Evolutionary conservation across 148 eudicot species (phyloP).

Genomic region (Simmondsia chinensis): DNA sequence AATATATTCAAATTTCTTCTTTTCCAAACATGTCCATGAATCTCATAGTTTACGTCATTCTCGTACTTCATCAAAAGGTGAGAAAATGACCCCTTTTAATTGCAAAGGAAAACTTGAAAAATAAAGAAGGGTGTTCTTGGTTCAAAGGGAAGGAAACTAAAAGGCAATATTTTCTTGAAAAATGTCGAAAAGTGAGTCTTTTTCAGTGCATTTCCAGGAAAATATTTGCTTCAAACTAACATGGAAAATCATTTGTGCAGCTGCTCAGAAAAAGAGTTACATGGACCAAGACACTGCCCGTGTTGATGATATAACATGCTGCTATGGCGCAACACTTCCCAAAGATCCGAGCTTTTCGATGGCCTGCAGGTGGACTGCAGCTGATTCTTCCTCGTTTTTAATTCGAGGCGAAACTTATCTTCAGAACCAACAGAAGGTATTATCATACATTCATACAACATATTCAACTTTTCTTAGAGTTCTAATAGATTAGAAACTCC

Average conservation of each 20-base stretch:
- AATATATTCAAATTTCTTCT: no score
- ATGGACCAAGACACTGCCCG: constrained; percentile 37
- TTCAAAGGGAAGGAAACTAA: no score
- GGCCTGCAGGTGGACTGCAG: constrained; percentile 53
- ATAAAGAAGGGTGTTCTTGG: no score
- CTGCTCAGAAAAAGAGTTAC: constrained; percentile 52
- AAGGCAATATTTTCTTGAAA: no score
- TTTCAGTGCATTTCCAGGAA: no score
- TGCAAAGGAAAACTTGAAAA: no score
- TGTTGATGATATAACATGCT: constrained; percentile 26
- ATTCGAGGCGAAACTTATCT: constrained; percentile 56
- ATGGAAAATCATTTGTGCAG: constrained; percentile 15
- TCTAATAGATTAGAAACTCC: no score
- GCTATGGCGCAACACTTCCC: constrained; percentile 47
- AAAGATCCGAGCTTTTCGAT: constrained; percentile 31
- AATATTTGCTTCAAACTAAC: background rate
- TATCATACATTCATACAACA: background rate
- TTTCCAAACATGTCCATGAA: no score
- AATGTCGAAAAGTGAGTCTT: no score
- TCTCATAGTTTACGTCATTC: no score
- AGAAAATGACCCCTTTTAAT: no score
- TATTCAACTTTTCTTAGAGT: background rate
- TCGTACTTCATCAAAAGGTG: no score
- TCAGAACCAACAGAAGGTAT: constrained; percentile 45
- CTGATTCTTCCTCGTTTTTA: constrained; percentile 50